Evolutionary conservation across 345 rosid genomes (phyloP).

Genomic region (Fremontodendron californicum): DNA sequence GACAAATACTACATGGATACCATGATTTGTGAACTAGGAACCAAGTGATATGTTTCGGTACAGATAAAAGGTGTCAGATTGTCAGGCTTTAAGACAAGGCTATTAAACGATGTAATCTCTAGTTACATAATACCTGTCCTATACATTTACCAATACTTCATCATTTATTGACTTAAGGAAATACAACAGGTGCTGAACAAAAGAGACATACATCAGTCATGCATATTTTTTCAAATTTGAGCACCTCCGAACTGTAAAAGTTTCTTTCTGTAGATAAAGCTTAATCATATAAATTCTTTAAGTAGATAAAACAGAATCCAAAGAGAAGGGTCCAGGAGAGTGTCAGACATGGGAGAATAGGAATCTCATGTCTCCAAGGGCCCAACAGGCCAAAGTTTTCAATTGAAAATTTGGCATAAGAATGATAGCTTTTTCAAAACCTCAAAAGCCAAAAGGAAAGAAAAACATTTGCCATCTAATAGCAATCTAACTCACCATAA

Average conservation of each 20-base stretch:
- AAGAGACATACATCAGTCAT: neutral
- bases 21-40: neutral
- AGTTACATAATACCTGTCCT: neutral
- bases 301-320: neutral
- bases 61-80: neutral
- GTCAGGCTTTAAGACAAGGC: neutral
- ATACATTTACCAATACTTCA: neutral
- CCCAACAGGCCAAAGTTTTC: neutral
- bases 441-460: neutral
- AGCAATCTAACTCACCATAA: constrained; percentile 5
- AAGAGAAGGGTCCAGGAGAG: neutral
- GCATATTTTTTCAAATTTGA: neutral
- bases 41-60: neutral
- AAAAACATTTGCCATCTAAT: neutral
- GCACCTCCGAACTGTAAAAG: neutral
- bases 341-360: neutral
- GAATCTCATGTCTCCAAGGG: neutral
- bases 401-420: neutral
- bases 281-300: neutral
- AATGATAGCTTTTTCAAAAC: neutral
- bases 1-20: neutral
- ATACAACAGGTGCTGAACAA: neutral
- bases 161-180: neutral
- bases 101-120: neutral
- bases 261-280: constrained; percentile 3